Percentiles rank a stretch among this genome's conserved stretches.
These are phyloP conservation scores for Cadophora gregata DNA, from an alignment of 2,329 filamentous ascomycete species.

Conservation along the genomic window DNA sequence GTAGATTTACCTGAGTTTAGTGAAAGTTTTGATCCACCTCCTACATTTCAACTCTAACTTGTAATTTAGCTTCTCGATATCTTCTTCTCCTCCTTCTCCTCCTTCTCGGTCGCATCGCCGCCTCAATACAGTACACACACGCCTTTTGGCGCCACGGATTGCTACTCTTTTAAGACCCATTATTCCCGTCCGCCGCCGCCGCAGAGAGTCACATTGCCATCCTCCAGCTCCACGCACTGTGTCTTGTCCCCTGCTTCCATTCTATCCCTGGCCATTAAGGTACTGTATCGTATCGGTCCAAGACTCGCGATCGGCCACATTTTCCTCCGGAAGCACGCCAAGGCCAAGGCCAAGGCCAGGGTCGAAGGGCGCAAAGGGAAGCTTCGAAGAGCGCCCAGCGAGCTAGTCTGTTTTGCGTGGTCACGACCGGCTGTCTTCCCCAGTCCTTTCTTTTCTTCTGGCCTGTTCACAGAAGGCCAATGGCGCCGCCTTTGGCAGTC, in stretches of 20 bases:
- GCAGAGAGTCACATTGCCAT: conserved; percentile 12
- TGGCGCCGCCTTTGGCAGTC: conserved; percentile 24
- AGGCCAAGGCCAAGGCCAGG: neutral
- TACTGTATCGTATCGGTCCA: neutral
- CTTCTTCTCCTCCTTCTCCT: neutral
- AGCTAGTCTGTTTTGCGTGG: conserved; percentile 20
- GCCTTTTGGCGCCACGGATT: neutral
- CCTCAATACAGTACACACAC: too few species aligned
- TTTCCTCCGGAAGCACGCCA: conserved; percentile 9
- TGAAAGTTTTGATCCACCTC: neutral
- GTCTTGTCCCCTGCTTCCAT: neutral
- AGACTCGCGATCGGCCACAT: conserved; percentile 23
- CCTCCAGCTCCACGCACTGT: conserved; percentile 3
- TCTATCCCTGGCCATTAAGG: neutral
- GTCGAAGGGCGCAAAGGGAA: conserved; percentile 16
- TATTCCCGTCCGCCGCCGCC: conserved; percentile 11
- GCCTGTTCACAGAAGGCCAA: conserved; percentile 15
- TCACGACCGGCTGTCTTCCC: conserved; percentile 5
- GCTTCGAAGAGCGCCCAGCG: conserved; percentile 19
- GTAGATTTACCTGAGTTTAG: neutral
- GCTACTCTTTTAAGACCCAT: conserved; percentile 11
- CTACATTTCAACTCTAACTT: neutral
- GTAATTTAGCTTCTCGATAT: neutral
- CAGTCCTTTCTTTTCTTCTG: neutral
- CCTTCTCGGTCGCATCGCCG: neutral